Base-by-base conservation (phyloP, 2,329 filamentous ascomycete genomes). In the Mycogone perniciosa region DNA sequence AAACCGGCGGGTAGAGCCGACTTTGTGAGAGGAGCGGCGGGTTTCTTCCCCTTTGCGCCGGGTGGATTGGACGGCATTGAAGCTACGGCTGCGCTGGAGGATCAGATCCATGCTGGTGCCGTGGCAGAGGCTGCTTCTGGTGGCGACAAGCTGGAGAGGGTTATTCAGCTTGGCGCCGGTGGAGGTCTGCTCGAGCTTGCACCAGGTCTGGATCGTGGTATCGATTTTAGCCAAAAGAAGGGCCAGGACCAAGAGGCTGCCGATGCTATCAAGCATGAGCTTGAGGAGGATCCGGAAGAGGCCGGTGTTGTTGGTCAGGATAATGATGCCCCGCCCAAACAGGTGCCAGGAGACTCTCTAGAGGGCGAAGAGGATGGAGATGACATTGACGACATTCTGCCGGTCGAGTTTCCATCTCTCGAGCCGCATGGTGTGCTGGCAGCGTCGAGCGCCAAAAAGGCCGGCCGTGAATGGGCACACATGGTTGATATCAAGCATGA, bases 401-500 rank as follows among this genome's bases (percentile, higher is more conserved):
- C 93, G 0, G 81, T 96, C 29, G 93, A 99, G 63, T 99, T 96
- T 61, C 91, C 93, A 1, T 88, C 95, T 9, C 68, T 99, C 6
- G 88, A 95, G 58, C 89, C 93, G 7, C 88, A 86, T 63, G 84
- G 85, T n/a, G 79, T 82, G 26, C 80, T 96, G 31, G 79, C 86
- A 20, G 75, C 85, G 46, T 84, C 87, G 7, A 81, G 83, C 54
- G 76, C 84, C 54, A 88, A 85, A 62, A 88, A 86, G 62, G 82
- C 82, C 37, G 87, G 88, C 6, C 85, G 81, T 60, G 89, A 97
- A 71, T 99, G 93, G 92, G 93, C 93, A 46, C 93, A 99, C 70
- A 95, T 99, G 84, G 92, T 99, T 2, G 92, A 99, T 66, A 86
- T 97, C 59, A 91, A 92, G 62, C 82, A 89, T 53, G 88, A 92